Base-by-base conservation (phyloP, 2,329 filamentous ascomycete species). In the Colletotrichum sp. region DNA sequence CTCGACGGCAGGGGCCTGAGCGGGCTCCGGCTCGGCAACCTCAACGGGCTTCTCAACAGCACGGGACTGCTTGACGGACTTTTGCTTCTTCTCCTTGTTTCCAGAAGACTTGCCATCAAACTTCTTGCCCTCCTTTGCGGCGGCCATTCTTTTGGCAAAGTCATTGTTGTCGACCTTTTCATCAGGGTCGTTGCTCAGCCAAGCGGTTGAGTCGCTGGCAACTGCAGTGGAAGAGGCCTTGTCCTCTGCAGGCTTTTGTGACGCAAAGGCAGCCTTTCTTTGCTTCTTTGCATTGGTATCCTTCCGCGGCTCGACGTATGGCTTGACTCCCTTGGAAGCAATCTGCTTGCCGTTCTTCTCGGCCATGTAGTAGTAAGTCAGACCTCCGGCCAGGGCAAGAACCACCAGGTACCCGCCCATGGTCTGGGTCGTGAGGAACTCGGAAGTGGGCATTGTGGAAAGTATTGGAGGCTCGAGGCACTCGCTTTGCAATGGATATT, bases 81-180 rank as follows among this genome's bases (percentile, higher is more conserved):
- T 93, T 77, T 90, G 87, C 74, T 91, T 89, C 73, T 90, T 88
- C 83, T 92, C 93, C 83, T 92, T 92, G 16, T 88, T 86, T 72
- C 87, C 84, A 77, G 89, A 86, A 78, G 88, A 81, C 81, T 89
- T 88, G 78, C 84, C 82, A 74, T 83, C 86, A 78, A 90, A 89
- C 79, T 90, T 90, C 75, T 89, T 90, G 72, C 94, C 94, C 76
- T 93, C 88, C 85, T 95, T 93, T 65, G 93, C 89, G 78, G 90
- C 93, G 71, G 91, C 86, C 77, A 97, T 88, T 81, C 94, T 93
- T 79, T 90, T 90, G 36, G 95, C 95, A 82, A 97, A 96, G 77
- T 95, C 93, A 78, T 89, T 90, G 81, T 93, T 93, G 80, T 93
- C 91, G 70, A 91, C 87, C 58, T 90, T 90, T 73, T 93, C 91